phyloP scores from a whole-genome alignment of 768 basidiomycete genomes.

The Phylloporus sp. region DNA sequence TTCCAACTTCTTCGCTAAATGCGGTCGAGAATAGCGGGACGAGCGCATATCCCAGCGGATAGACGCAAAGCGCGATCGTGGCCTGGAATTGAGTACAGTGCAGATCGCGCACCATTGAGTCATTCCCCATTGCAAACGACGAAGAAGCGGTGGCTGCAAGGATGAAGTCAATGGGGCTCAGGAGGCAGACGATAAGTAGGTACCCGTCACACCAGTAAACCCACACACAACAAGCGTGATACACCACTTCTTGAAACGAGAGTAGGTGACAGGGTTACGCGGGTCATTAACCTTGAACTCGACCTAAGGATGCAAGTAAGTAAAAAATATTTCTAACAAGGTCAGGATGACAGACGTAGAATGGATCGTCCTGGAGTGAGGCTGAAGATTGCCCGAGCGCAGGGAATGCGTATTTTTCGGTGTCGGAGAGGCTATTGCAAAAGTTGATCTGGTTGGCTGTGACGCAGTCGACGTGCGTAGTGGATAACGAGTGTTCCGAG shows the following conservation, averaged over 20 bases:
- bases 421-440: background rate
- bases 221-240: constrained; percentile 31
- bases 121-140: constrained; percentile 51
- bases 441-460: background rate
- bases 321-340: background rate
- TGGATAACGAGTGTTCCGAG: constrained; percentile 11
- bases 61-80: constrained; percentile 48
- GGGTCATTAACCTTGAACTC: constrained; percentile 36
- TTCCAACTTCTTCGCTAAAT: constrained; percentile 68
- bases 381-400: background rate
- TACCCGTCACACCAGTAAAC: constrained; percentile 29
- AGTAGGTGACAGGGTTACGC: constrained; percentile 37
- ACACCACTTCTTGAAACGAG: constrained; percentile 38
- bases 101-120: constrained; percentile 48
- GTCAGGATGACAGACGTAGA: constrained; percentile 11
- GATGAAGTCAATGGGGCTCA: background rate
- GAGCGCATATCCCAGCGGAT: constrained; percentile 57
- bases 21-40: constrained; percentile 62
- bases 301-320: constrained; percentile 24
- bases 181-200: background rate
- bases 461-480: constrained; percentile 8
- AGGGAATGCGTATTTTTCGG: constrained; percentile 8
- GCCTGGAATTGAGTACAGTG: constrained; percentile 44
- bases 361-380: constrained; percentile 1
- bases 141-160: constrained; percentile 49